Evolutionary conservation across 2,329 filamentous ascomycete genomes (phyloP), one percentile per base, ranked within the genome.

Genomic region (Rosellinia necatrix): DNA sequence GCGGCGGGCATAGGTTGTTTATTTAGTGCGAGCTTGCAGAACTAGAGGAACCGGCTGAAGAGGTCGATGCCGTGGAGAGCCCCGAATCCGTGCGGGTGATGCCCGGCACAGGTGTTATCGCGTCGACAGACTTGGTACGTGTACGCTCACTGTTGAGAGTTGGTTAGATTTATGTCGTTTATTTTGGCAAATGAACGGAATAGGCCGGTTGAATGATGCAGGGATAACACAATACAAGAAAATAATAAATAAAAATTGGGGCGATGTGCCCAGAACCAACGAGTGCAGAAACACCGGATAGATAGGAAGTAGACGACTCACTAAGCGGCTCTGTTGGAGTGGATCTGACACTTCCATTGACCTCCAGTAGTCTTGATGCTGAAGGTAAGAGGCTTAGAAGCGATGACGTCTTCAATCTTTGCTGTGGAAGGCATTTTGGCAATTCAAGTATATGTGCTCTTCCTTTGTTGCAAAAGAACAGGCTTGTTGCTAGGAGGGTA

Each of bases 281-380:
- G 10, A 24, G 6, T 34, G 24, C 10, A 17, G 13, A 37, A 27
- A 22, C 10, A 42, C 29, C 4, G 38, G 29, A 41, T 17, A 24
- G n/a, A 17, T 9, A 22, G 15, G 34, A 21, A 13, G n/a, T n/a
- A n/a, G n/a, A n/a, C n/a, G n/a, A 68, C 69, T 65, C 58, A 71
- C 69, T 67, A 70, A 64, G 66, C 46, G 59, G 65, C 66, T 62
- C 69, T 65, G 66, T 66, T 66, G 53, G 58, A 60, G 63, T 71
- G 68, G 29, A 71, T 40, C 46, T 67, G 65, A 59, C 67, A 70
- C 59, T 70, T 63, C 69, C 69, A 71, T 41, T 59, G 56, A 55
- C 69, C 69, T 22, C 58, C 59, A 29, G 48, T 58, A n/a, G 68
- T 70, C 65, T 69, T 69, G 59, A 71, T 60, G 44, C 60, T 69